A percentile compares a stretch with the other conserved stretches of the same genome.
phyloP scores from a whole-genome alignment of 371 early-diverging fungal species.

The Mucor racemosus region DNA sequence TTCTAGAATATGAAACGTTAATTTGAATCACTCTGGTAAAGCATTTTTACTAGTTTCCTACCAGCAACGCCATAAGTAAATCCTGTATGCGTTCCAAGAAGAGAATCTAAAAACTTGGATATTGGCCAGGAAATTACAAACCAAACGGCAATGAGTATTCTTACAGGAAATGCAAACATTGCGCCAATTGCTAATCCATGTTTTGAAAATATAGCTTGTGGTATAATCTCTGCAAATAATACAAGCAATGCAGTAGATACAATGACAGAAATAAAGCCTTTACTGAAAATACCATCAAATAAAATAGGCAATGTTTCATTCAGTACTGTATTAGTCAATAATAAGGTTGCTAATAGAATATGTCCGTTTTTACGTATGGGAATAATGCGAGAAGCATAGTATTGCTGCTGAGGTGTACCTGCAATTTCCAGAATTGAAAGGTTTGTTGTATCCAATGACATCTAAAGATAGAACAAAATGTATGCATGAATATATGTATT shows the following conservation, averaged over 20 bases:
- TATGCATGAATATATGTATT: not conserved
- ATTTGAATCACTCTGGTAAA: not conserved
- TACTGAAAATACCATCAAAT: conserved; percentile 66
- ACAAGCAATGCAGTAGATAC: conserved; percentile 79
- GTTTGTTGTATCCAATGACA: conserved; percentile 73
- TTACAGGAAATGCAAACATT: conserved; percentile 76
- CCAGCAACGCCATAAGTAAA: conserved; percentile 68
- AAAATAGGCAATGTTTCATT: conserved; percentile 88
- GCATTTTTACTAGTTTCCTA: conserved; percentile 14
- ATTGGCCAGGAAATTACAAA: conserved; percentile 82
- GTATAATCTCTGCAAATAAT: conserved; percentile 87
- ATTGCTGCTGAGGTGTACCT: conserved; percentile 64
- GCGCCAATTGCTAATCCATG: conserved; percentile 84
- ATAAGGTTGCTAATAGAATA: conserved; percentile 75
- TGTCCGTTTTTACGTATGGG: conserved; percentile 81
- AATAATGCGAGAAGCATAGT: conserved; percentile 71
- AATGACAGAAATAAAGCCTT: conserved; percentile 74
- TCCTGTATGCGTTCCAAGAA: conserved; percentile 76
- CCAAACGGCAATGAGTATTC: conserved; percentile 65
- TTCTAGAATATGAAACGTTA: conserved; percentile 38
- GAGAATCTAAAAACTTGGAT: conserved; percentile 71
- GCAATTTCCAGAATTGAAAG: conserved; percentile 64
- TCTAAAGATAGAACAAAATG: conserved; percentile 25
- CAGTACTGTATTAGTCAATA: conserved; percentile 80
- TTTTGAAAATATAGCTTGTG: conserved; percentile 82